These are phyloP conservation scores for Kodamaea suecica DNA, from an alignment of 1,139 yeast genomes.

Conservation along the genomic window DNA sequence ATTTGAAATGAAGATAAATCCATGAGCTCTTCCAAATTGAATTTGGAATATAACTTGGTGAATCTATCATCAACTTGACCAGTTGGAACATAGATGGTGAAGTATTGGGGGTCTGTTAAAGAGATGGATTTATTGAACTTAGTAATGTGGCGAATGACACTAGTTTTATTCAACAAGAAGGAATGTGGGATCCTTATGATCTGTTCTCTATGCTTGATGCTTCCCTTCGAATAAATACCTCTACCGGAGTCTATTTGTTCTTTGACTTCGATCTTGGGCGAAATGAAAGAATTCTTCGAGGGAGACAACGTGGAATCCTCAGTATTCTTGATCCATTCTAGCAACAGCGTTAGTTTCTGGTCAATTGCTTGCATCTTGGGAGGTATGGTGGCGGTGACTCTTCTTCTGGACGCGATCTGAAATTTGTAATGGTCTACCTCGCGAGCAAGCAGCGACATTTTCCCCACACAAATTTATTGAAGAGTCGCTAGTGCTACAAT, in stretches of 20 bases:
- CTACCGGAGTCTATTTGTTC: conserved; percentile 50
- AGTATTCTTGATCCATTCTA: conserved; percentile 16
- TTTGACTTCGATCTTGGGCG: conserved; percentile 29
- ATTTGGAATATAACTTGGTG: conserved; percentile 30
- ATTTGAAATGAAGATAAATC: conserved; percentile 47
- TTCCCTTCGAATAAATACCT: conserved; percentile 49
- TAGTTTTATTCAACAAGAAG: conserved; percentile 57
- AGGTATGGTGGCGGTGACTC: too few species aligned
- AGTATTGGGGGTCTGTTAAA: conserved; percentile 22
- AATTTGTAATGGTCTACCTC: too few species aligned
- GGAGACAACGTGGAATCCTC: conserved; percentile 21
- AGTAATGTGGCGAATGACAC: conserved; percentile 45
- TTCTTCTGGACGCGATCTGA: too few species aligned
- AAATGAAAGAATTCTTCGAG: conserved; percentile 26
- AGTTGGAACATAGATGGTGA: conserved; percentile 21
- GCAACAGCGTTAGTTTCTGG: background rate
- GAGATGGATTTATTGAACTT: conserved; percentile 19
- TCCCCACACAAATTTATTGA: too few species aligned
- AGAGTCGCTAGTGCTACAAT: too few species aligned
- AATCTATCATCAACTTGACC: conserved; percentile 17
- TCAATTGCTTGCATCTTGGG: background rate
- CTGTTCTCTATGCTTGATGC: conserved; percentile 37
- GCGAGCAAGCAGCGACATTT: background rate
- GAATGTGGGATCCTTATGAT: conserved; percentile 58
- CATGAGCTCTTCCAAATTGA: conserved; percentile 28